Percentiles rank a stretch among this genome's conserved stretches.
These are phyloP conservation scores for Didymella arachidicola DNA, from an alignment of 2,329 filamentous ascomycete genomes.

Conservation along the genomic window DNA sequence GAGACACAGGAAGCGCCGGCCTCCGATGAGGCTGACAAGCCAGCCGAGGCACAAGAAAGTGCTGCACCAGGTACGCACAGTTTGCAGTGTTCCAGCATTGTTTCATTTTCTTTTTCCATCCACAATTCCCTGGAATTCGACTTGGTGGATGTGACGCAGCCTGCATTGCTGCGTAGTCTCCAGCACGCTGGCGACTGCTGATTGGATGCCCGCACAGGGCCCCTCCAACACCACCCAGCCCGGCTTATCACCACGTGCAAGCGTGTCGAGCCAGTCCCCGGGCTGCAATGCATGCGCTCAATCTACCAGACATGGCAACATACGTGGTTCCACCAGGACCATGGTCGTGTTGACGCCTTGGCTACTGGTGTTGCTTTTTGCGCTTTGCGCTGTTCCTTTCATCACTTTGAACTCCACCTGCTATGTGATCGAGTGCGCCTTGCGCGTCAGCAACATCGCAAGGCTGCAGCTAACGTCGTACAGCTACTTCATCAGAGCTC, in stretches of 20 bases:
- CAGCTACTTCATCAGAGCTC: conserved; percentile 7
- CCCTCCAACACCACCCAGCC: conserved; percentile 28
- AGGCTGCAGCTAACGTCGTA: conserved; percentile 13
- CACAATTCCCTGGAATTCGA: not conserved
- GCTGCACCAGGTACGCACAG: conserved; percentile 32
- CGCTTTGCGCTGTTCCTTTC: not conserved
- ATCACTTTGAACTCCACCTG: not conserved
- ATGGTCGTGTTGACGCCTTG: conserved; percentile 8
- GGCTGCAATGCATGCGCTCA: conserved; percentile 40
- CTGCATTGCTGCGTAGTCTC: conserved; percentile 20
- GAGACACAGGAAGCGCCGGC: conserved; percentile 1
- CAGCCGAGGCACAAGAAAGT: conserved; percentile 17
- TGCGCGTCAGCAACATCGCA: conserved; percentile 9
- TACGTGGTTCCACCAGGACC: conserved; percentile 30
- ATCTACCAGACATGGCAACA: conserved; percentile 24
- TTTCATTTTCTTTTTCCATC: not conserved
- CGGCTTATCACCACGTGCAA: conserved; percentile 41
- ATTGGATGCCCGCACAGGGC: conserved; percentile 15
- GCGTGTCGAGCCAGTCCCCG: conserved; percentile 28
- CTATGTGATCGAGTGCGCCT: conserved; percentile 10
- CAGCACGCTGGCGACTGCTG: conserved; percentile 1
- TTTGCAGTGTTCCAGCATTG: conserved; percentile 5
- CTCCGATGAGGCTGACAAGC: conserved; percentile 1
- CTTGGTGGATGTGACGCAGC: not conserved
- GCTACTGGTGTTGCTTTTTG: conserved; percentile 7